Percentiles rank a stretch among this genome's conserved stretches.
Evolutionary conservation across 345 rosid species (phyloP).

Genomic region (Rhodomyrtus tomentosa): DNA sequence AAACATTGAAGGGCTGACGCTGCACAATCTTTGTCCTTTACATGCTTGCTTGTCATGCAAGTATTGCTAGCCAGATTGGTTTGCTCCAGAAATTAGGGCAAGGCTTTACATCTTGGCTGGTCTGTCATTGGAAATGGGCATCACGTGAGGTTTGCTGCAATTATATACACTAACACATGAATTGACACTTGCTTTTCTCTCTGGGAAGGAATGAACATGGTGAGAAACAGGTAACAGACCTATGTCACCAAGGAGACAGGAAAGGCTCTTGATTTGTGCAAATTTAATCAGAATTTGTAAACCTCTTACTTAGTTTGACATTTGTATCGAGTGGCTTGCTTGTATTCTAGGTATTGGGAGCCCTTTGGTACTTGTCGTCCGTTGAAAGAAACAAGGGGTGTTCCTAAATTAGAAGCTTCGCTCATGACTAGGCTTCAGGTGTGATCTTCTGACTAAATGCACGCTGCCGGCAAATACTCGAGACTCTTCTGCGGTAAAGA

Average conservation of each 20-base stretch:
- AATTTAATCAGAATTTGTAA: neutral
- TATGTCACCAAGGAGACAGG: neutral
- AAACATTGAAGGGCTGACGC: neutral
- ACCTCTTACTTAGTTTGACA: neutral
- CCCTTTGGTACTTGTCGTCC: neutral
- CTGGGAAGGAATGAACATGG: neutral
- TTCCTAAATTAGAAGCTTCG: neutral
- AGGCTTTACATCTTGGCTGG: neutral
- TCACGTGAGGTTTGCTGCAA: neutral
- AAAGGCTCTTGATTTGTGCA: neutral
- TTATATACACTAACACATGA: neutral
- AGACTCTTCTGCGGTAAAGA: neutral
- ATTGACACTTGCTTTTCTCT: neutral
- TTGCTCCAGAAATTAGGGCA: neutral
- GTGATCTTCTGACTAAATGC: neutral
- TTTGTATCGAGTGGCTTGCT: neutral
- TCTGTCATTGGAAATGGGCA: neutral
- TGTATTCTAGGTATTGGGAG: neutral
- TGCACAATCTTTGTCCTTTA: neutral
- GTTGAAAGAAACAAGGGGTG: neutral
- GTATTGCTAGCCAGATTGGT: neutral
- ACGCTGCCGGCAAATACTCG: neutral
- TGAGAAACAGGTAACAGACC: neutral
- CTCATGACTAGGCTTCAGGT: neutral
- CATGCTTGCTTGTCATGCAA: neutral